A percentile compares a stretch with the other conserved stretches of the same genome.
phyloP scores from a whole-genome alignment of 2,329 filamentous ascomycete species.

The Beauveria sp. region DNA sequence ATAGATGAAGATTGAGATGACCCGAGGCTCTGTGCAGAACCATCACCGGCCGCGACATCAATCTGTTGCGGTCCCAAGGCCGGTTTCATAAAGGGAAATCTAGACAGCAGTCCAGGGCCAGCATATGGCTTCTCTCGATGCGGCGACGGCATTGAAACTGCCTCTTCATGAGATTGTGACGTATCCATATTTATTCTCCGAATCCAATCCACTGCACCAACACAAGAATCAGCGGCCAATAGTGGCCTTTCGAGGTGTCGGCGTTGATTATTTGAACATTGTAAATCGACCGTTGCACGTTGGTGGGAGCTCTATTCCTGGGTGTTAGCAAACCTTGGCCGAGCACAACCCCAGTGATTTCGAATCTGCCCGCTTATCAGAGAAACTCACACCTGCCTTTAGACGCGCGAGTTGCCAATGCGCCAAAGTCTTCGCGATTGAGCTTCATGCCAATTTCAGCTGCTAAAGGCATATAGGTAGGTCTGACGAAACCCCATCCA shows the following conservation, averaged over 20 bases:
- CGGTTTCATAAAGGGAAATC: constrained; percentile 59
- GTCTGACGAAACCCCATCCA: too few species aligned
- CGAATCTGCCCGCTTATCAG: neutral
- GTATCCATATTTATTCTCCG: neutral
- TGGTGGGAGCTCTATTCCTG: neutral
- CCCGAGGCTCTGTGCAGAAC: neutral
- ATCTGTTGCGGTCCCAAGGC: constrained; percentile 23
- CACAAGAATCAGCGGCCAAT: neutral
- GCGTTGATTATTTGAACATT: neutral
- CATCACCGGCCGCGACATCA: constrained; percentile 26
- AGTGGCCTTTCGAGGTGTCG: neutral
- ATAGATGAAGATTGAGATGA: constrained; percentile 12
- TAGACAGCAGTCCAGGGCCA: constrained; percentile 56
- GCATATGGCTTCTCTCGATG: neutral
- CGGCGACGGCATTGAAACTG: neutral
- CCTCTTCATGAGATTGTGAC: neutral
- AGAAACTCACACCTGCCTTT: neutral
- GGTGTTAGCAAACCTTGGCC: neutral
- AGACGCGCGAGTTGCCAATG: neutral
- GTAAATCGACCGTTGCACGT: neutral
- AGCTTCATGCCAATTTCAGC: neutral
- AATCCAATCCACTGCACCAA: neutral
- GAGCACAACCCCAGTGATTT: neutral
- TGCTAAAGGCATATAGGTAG: neutral
- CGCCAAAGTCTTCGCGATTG: neutral